phyloP scores from a whole-genome alignment of 2,329 filamentous ascomycete genomes.

The Exophiala sp. region DNA sequence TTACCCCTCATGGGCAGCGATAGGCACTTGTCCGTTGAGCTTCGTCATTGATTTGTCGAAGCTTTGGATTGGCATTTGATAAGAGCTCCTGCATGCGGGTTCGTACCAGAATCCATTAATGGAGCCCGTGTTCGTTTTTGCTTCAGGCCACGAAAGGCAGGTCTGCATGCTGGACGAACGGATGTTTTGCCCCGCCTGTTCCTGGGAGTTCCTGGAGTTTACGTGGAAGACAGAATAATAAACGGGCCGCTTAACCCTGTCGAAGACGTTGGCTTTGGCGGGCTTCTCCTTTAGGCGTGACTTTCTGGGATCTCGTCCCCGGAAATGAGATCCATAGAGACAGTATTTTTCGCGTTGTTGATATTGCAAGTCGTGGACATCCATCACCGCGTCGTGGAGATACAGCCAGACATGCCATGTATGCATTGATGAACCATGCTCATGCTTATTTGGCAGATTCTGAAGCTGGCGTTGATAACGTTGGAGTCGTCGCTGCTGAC shows the following conservation, averaged over 20 bases:
- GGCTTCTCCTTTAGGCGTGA: constrained; percentile 18
- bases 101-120: constrained; percentile 13
- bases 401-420: too few relatives aligned
- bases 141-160: constrained; percentile 20
- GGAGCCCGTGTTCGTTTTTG: background rate
- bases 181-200: constrained; percentile 15
- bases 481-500: constrained; percentile 17
- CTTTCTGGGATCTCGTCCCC: background rate
- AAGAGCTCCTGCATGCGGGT: constrained; percentile 10
- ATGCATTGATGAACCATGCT: background rate
- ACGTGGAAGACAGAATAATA: background rate
- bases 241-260: too few relatives aligned
- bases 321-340: background rate
- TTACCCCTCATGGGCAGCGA: constrained; percentile 22
- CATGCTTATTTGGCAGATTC: background rate
- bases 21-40: constrained; percentile 15
- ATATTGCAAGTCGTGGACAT: too few relatives aligned
- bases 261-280: constrained; percentile 9
- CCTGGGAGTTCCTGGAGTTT: background rate
- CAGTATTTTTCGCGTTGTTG: too few relatives aligned
- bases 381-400: too few relatives aligned
- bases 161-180: constrained; percentile 21
- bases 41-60: constrained; percentile 7
- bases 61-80: constrained; percentile 18
- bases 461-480: constrained; percentile 8